phyloP scores from a whole-genome alignment of 345 rosid species.

The Noccaea bulbosa region DNA sequence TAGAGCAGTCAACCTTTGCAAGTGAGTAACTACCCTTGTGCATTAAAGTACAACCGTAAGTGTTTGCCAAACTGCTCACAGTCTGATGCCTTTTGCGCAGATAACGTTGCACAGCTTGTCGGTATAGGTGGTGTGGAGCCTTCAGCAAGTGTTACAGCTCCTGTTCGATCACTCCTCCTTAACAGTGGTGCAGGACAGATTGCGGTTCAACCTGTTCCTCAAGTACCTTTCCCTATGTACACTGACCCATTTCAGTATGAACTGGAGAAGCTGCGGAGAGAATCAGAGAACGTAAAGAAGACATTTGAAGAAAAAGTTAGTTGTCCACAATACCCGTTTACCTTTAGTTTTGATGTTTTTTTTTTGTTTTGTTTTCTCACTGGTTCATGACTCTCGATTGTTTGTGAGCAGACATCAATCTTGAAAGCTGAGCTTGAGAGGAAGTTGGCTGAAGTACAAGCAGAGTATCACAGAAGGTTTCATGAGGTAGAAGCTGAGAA shows the following conservation, averaged over 20 bases:
- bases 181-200: slow-evolving; percentile 28
- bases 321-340: slow-evolving; percentile 16
- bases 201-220: slow-evolving; percentile 36
- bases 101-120: slow-evolving; percentile 17
- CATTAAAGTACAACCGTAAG: slow-evolving; percentile 22
- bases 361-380: not conserved
- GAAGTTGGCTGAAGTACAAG: slow-evolving; percentile 42
- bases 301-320: slow-evolving; percentile 35
- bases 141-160: slow-evolving; percentile 38
- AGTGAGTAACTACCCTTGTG: slow-evolving; percentile 36
- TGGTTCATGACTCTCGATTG: slow-evolving; percentile 1
- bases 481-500: slow-evolving; percentile 30
- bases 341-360: slow-evolving; percentile 22
- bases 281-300: slow-evolving; percentile 43
- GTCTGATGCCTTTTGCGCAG: slow-evolving; percentile 19
- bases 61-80: slow-evolving; percentile 29
- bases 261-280: slow-evolving; percentile 46
- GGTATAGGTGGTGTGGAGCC: slow-evolving; percentile 28
- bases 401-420: slow-evolving; percentile 36
- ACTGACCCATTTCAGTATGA: slow-evolving; percentile 44
- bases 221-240: slow-evolving; percentile 39
- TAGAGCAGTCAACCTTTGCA: slow-evolving; percentile 34
- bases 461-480: slow-evolving; percentile 37
- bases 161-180: slow-evolving; percentile 24
- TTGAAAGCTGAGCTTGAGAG: slow-evolving; percentile 42